A percentile compares a stretch with the other conserved stretches of the same genome.
Conservation (phyloP, 768 basidiomycete species). For the Suillus hirtellus region DNA sequence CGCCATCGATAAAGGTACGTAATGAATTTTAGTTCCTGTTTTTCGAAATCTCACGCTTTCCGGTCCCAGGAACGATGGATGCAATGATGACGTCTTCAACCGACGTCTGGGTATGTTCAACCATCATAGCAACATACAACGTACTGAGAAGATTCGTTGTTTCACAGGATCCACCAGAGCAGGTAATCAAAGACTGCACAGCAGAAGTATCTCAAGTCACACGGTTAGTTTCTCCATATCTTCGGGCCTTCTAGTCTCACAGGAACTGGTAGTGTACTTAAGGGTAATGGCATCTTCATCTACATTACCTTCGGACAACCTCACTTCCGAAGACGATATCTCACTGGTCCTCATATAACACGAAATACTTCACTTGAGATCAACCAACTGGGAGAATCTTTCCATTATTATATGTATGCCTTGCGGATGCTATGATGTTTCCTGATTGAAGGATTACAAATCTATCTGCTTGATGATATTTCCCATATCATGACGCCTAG, state of each 20-base stretch:
- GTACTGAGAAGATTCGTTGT: slow-evolving; percentile 3
- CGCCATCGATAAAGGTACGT: slow-evolving; percentile 77
- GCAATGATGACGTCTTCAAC: slow-evolving; percentile 85
- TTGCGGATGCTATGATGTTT: slow-evolving; percentile 38
- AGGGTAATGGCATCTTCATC: slow-evolving; percentile 61
- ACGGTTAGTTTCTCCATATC: slow-evolving; percentile 42
- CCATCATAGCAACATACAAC: background rate
- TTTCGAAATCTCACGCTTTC: background rate
- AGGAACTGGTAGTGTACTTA: slow-evolving; percentile 53
- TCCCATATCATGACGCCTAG: background rate
- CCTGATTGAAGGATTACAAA: background rate
- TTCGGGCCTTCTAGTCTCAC: background rate
- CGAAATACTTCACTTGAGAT: slow-evolving; percentile 63
- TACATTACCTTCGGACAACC: slow-evolving; percentile 90
- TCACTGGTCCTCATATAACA: slow-evolving; percentile 40
- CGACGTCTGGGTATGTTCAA: slow-evolving; percentile 69
- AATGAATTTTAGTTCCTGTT: background rate
- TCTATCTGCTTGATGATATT: background rate
- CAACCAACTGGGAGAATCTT: slow-evolving; percentile 71
- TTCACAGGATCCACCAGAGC: slow-evolving; percentile 67
- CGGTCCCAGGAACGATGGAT: slow-evolving; percentile 71
- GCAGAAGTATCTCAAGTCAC: slow-evolving; percentile 77
- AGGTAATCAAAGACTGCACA: slow-evolving; percentile 68
- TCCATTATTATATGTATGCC: slow-evolving; percentile 83
- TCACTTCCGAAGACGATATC: slow-evolving; percentile 76